These are phyloP conservation scores for Lactarius hatsudake DNA, from an alignment of 768 basidiomycete species.

Conservation along the genomic window DNA sequence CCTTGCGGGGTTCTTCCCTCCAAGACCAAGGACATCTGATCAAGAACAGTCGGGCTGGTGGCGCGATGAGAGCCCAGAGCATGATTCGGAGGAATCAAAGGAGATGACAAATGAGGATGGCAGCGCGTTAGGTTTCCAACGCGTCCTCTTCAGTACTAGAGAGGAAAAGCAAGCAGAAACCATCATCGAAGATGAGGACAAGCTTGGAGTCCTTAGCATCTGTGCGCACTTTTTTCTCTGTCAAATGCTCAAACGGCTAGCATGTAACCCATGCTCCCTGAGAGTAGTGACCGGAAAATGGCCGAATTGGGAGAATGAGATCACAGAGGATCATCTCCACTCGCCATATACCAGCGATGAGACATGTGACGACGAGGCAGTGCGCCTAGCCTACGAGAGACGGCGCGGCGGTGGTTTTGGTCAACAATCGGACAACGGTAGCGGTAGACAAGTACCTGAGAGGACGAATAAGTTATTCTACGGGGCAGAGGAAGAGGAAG, in stretches of 20 bases:
- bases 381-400: conserved; percentile 21
- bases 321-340: conserved; percentile 16
- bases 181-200: conserved; percentile 45
- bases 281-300: conserved; percentile 24
- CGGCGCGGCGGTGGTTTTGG: neutral
- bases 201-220: conserved; percentile 47
- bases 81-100: conserved; percentile 28
- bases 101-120: conserved; percentile 28
- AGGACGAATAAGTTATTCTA: conserved; percentile 28
- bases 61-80: conserved; percentile 32
- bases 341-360: conserved; percentile 26
- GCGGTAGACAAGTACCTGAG: conserved; percentile 10
- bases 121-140: conserved; percentile 29
- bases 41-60: conserved; percentile 46
- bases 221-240: conserved; percentile 34
- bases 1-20: conserved; percentile 49
- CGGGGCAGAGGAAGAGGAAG: conserved; percentile 22
- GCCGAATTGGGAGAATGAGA: conserved; percentile 7
- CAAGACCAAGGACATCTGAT: conserved; percentile 30
- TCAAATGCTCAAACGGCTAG: neutral
- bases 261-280: conserved; percentile 9
- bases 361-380: conserved; percentile 27
- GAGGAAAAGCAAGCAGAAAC: conserved; percentile 39
- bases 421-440: neutral
- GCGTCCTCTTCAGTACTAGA: conserved; percentile 33